Conservation (phyloP, 176 grass and related monocot species). For the Urochloa ruziziensis region DNA sequence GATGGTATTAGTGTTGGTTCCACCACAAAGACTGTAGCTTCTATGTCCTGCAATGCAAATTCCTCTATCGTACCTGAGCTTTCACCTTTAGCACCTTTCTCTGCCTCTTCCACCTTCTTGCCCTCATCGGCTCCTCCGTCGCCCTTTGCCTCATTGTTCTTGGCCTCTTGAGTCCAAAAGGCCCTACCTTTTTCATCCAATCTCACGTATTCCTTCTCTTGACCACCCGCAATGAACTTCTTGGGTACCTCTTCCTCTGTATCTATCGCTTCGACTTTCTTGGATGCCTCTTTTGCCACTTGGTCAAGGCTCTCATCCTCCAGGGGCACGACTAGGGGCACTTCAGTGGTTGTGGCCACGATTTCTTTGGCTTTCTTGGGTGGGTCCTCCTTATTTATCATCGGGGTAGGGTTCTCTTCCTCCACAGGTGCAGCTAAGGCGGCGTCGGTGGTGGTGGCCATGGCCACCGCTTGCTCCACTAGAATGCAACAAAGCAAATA, state of each 20-base stretch:
- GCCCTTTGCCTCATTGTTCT: neutral
- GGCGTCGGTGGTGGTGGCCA: slow-evolving; percentile 34
- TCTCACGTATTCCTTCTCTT: neutral
- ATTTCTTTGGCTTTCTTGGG: neutral
- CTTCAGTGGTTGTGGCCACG: neutral
- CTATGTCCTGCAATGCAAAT: no score
- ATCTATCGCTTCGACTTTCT: neutral
- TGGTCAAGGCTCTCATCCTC: neutral
- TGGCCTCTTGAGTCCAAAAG: neutral
- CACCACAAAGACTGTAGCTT: no score
- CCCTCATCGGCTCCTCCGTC: neutral
- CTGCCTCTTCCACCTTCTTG: no score
- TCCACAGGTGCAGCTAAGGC: neutral
- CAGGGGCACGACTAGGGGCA: neutral
- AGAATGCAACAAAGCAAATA: slow-evolving; percentile 24
- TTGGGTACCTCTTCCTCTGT: neutral
- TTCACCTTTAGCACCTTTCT: no score
- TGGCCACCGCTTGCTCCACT: slow-evolving; percentile 33
- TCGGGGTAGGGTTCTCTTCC: neutral
- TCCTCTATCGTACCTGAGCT: no score
- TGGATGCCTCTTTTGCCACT: neutral
- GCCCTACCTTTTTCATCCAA: slow-evolving; percentile 16
- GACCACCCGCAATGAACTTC: neutral
- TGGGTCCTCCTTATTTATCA: neutral
- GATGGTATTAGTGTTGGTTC: no score